Evolutionary conservation across 2,329 filamentous ascomycete genomes (phyloP).

Genomic region (Chrysoporthe deuterocubensis): DNA sequence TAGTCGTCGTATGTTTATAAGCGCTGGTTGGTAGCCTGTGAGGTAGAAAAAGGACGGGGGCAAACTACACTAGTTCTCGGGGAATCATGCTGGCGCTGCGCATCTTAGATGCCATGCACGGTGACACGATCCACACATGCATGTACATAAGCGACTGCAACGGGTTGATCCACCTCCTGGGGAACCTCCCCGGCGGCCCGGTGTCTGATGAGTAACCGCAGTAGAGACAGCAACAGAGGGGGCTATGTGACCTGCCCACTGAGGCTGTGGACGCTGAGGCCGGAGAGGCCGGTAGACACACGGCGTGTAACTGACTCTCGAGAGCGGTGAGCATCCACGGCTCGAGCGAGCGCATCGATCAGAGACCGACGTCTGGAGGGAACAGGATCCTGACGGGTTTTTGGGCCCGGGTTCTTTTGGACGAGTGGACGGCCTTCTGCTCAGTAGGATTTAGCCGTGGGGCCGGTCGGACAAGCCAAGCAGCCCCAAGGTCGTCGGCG

Average conservation of each 20-base stretch:
- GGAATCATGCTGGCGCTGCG: neutral
- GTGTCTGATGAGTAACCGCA: neutral
- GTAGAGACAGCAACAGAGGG: neutral
- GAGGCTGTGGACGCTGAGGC: neutral
- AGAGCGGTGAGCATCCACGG: neutral
- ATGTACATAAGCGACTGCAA: constrained; percentile 12
- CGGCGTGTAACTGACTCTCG: neutral
- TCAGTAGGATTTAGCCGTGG: neutral
- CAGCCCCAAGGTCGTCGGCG: neutral
- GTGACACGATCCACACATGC: constrained; percentile 6
- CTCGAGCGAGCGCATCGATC: neutral
- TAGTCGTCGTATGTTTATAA: neutral
- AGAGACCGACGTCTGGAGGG: neutral
- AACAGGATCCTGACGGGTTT: neutral
- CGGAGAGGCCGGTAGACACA: neutral
- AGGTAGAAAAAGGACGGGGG: constrained; percentile 7
- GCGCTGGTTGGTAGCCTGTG: constrained; percentile 5
- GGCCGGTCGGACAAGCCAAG: neutral
- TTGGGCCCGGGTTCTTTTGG: neutral
- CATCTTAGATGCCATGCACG: neutral
- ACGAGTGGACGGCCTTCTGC: neutral
- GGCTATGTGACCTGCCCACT: neutral
- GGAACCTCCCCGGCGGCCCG: neutral
- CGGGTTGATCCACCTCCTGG: neutral
- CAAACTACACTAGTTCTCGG: neutral